phyloP scores from a whole-genome alignment of 2,329 filamentous ascomycete genomes.

The Cytospora mali region DNA sequence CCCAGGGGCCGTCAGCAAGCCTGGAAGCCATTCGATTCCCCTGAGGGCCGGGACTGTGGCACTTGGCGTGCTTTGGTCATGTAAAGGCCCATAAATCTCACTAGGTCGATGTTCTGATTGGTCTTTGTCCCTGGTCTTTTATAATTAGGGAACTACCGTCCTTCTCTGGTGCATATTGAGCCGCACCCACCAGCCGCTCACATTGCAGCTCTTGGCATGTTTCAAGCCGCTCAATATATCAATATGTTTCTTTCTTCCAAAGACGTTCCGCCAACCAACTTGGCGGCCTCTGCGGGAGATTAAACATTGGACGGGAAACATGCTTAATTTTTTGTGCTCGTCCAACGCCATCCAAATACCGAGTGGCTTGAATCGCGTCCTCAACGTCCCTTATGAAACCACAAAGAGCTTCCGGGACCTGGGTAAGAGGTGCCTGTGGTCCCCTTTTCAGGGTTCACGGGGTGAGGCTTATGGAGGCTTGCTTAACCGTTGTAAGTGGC shows the following conservation, averaged over 20 bases:
- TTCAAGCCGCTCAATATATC: conserved; percentile 22
- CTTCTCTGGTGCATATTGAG: conserved; percentile 8
- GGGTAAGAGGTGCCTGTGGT: neutral
- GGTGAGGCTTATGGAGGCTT: neutral
- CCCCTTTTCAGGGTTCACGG: neutral
- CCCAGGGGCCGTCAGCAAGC: neutral
- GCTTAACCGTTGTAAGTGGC: neutral
- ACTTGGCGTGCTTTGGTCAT: conserved; percentile 8
- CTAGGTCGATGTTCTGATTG: conserved; percentile 1
- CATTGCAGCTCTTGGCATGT: conserved; percentile 16
- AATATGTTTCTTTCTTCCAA: conserved; percentile 10
- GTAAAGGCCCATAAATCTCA: conserved; percentile 4
- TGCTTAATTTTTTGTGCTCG: neutral
- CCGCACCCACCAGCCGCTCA: conserved; percentile 19
- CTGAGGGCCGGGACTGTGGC: neutral
- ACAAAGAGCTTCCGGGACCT: neutral
- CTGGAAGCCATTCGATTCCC: neutral
- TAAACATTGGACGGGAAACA: conserved; percentile 2
- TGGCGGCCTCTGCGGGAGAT: conserved; percentile 12
- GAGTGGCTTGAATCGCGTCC: neutral
- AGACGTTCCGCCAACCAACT: conserved; percentile 10
- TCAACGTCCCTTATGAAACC: neutral
- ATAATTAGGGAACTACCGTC: conserved; percentile 8
- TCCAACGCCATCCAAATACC: conserved; percentile 12
- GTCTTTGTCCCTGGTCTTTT: conserved; percentile 1